Evolutionary conservation across 1,284 basidiomycete species (phyloP), one percentile per base, ranked within the genome.

Genomic region (Microbotryum scabiosae): DNA sequence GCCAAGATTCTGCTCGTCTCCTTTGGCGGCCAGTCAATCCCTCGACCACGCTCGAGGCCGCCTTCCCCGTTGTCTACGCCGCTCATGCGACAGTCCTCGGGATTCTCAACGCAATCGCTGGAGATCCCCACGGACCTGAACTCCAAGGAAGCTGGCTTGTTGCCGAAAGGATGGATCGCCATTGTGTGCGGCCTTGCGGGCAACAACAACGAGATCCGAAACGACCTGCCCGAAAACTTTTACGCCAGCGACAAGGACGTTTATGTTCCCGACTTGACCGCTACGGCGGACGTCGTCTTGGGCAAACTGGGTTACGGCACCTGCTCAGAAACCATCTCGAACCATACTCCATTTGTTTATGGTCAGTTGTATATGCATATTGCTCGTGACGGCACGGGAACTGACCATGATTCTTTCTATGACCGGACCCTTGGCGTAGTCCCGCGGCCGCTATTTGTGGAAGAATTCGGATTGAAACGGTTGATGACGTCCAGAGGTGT

Each of bases 231-330:
- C 0, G 80, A 82, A 23, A 79, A 79, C n/a, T 87, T 88, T 75
- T 88, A 81, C 69, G 80, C 87, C 48, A 85, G 85, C 7, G 85
- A 85, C 41, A 79, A 78, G 73, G 82, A 86, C 69, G 82, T 87
- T 45, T 87, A 87, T 73, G 87, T 89, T 82, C 86, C 86, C 10
- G 85, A 88, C 73, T 71, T 89, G 64, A 87, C 83, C 26, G 85
- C 85, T 1, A 78, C 82, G 6, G 83, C 80, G 8, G 85, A 88
- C 71, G 85, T 86, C n/a, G 76, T 88, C 14, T 77, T 89, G 41
- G 86, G 86, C 26, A 89, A 88, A 74, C 74, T 89, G 69, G 72
- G 72, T 9, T 73, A 73, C 53, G 72, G 72, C 7, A 73, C 72
- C 8, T 73, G 72, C 57, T 70, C 69, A 44, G 71, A 73, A 54